Evolutionary conservation across 805 yeast genomes (phyloP), one percentile per base, ranked within the genome.

Genomic region (Myxozyma mucilagina): DNA sequence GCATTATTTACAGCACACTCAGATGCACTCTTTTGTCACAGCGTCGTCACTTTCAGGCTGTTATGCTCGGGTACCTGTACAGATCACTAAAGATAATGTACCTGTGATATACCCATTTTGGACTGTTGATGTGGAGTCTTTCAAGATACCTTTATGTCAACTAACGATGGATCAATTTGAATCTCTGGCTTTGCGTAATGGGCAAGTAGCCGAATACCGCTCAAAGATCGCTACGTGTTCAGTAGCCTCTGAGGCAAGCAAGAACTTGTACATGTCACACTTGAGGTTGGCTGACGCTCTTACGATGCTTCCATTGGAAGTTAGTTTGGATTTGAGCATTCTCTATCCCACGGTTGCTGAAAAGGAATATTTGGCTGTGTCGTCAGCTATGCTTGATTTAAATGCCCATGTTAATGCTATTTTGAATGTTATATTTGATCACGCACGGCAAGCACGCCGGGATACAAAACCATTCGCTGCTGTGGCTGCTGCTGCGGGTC

Each of bases 11-110:
- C 70, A 20, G 52, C 64, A 52, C 57, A 56, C 54, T 65, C 74
- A 72, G 49, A 75, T 79, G 24, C 80, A 86, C 44, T 86, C 94
- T 13, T 84, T 90, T 70, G 96, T 93, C 14, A 92, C 97, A 0
- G 91, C 97, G 0, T 90, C 97, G 0, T 91, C 97, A 1, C 77
- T 94, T 56, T 82, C 86, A 29, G 98, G 98, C 13, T 86, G 83
- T 56, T 94, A 90, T 71, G 78, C 85, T 45, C 81, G 87, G 49
- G 75, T 89, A 18, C 83, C 82, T 60, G 85, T 93, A 1, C 87
- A 90, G 61, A 72, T 87, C 34, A 79, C 93, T 24, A 81, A 83
- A 60, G 98, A 94, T 76, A 90, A 93, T 10, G 88, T 93, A 0
- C 93, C 97, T 0, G 82, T 93, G 29, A 89, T 89, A 1, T 85